These are phyloP conservation scores for Nymphaea thermarum DNA, from an alignment of 164 flowering plant genomes.

Conservation along the genomic window DNA sequence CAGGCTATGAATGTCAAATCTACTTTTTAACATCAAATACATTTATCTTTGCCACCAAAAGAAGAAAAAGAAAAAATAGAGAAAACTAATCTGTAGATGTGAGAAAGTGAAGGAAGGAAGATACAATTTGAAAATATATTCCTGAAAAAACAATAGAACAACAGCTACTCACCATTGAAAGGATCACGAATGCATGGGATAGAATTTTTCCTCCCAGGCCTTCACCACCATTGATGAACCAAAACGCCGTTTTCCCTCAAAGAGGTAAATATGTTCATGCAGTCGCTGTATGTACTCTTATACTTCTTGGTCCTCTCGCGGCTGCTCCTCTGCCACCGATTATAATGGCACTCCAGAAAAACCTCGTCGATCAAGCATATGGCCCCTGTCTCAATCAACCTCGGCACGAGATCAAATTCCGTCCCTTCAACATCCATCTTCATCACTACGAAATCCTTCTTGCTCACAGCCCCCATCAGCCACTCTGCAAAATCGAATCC, in stretches of 20 bases:
- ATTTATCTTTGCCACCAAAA: background rate
- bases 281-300: conserved; percentile 70
- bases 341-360: conserved; percentile 95
- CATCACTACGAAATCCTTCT: conserved; percentile 91
- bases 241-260: conserved; percentile 77
- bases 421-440: conserved; percentile 99
- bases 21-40: background rate
- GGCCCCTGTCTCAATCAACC: conserved; percentile 81
- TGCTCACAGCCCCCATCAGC: conserved; percentile 72
- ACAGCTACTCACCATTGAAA: background rate
- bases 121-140: background rate
- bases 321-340: conserved; percentile 93
- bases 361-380: conserved; percentile 94
- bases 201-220: background rate
- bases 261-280: conserved; percentile 72
- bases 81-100: no score
- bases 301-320: conserved; percentile 78
- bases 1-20: background rate
- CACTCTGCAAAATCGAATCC: conserved; percentile 95
- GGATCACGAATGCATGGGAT: background rate
- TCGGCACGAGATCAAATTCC: conserved; percentile 84
- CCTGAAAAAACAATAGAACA: no score
- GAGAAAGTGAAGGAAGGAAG: background rate
- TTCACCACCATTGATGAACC: conserved; percentile 97
- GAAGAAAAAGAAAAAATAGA: background rate